Evolutionary conservation across 805 yeast species (phyloP), one percentile per base, ranked within the genome.

Genomic region (Saturnispora saitoi): DNA sequence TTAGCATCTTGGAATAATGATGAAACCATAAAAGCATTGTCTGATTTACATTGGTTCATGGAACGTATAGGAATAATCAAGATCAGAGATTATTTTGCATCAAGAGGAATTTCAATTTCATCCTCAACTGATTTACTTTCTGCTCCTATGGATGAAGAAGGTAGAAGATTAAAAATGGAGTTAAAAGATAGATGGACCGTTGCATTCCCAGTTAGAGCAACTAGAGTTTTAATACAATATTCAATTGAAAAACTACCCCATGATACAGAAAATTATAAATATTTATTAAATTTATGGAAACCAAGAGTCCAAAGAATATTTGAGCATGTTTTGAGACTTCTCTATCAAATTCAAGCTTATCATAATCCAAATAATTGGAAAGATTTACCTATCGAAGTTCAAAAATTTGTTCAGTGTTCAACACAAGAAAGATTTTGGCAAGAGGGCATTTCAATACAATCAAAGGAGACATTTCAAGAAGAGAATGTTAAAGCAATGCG

Each of bases 381-480:
- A 12, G 86, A 79, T 36, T 70, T 93, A 43, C 98, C 99, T 0
- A 76, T 75, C 2, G 95, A 88, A 49, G 98, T 93, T 1, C 96
- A 87, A 63, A 74, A 91, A 1, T 91, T 95, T 70, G 96, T 91
- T n/a, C 77, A 78, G 54, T 83, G 87, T 58, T 83, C 95, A 51
- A 84, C 95, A 44, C 80, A 83, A 62, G 99, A 93, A 68, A 73
- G 98, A 58, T 93, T 93, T 64, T 93, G 99, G 99, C 98, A 95
- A 61, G 95, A 89, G 52, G 99, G 99, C 15, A 95, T 95, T 20
- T 86, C 96, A 1, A 85, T 86, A 50, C 95, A 93, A 66, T 81
- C 95, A 2, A 84, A 87, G 58, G 98, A 93, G 62, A 89, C 93
- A 31, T 95, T 93, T 56, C 83, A 93, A 54, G 95, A 86, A 61